Percentiles rank a stretch among this genome's conserved stretches.
These are phyloP conservation scores for Physcomitrium patens DNA, from an alignment of 225 moss, liverwort and hornwort species.

Conservation along the genomic window DNA sequence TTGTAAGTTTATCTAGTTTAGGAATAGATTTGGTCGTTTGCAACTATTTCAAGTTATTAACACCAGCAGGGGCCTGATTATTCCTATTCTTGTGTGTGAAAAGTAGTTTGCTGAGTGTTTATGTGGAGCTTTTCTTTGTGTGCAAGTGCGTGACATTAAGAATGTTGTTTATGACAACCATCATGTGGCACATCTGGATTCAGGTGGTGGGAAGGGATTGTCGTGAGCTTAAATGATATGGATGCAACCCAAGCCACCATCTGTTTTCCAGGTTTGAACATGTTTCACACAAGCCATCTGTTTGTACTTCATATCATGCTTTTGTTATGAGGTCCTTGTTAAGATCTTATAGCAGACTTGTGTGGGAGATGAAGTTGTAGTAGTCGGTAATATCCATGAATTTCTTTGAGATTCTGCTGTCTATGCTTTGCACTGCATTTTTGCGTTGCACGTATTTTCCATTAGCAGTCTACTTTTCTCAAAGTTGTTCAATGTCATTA, in stretches of 20 bases:
- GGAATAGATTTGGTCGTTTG: no score
- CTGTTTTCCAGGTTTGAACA: conserved; percentile 79
- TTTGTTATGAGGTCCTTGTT: no score
- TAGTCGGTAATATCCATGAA: background rate
- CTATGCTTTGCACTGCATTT: background rate
- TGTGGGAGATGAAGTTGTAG: background rate
- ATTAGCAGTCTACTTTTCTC: background rate
- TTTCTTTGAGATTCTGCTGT: background rate
- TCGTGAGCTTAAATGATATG: conserved; percentile 68
- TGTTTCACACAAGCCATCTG: background rate
- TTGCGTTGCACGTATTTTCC: background rate
- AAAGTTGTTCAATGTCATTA: background rate
- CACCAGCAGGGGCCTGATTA: no score
- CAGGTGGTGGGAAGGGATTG: conserved; percentile 95
- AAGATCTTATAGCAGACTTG: no score
- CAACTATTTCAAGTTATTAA: no score
- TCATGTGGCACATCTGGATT: conserved; percentile 25
- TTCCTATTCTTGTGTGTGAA: no score
- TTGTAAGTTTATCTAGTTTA: no score
- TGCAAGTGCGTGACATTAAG: background rate
- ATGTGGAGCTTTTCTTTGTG: conserved; percentile 15
- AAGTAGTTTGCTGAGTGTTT: background rate
- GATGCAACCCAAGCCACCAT: conserved; percentile 80
- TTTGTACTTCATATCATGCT: no score
- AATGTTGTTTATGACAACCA: conserved; percentile 15